Base-by-base conservation (phyloP, 768 basidiomycete species). In the Trametes elegans region DNA sequence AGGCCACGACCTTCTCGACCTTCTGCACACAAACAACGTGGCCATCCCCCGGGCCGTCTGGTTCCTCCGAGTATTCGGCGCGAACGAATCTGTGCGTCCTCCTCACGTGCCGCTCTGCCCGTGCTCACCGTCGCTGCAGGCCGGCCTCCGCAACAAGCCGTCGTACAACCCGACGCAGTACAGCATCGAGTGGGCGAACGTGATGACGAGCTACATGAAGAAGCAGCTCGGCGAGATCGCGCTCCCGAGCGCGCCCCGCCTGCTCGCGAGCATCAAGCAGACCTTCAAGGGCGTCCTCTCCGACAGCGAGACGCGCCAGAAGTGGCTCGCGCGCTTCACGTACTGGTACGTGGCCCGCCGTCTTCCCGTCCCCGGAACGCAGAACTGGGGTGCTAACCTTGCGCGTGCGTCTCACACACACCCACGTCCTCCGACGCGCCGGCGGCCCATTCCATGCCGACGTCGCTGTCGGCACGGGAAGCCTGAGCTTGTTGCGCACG, bases 41-140 rank as follows among this genome's bases (percentile, higher is more conserved):
- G 87, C 86, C 6, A 87, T 91, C 29, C 78, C 87, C 1, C 79
- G 92, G 40, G 92, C 92, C 3, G 83, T 93, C 7, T 94, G 92
- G 92, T 89, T 93, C 66, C 74, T 93, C 24, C 81, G 91, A 18
- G 90, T 92, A 3, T 83, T 92, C 62, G 92, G 92, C 23, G 90
- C 87, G 18, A 92, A 93, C 62, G 92, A 94, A 71, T 90, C 88
- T 44, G 90, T 90, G 65, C 41, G 73, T 57, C n/a, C 23, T 23
- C 2, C 31, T 47, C 1, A 19, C 7, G 39, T 14, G 18, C 5
- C n/a, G 18, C 16, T 18, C 23, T 28, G 39, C 43, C 36, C 11
- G 10, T 18, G 24, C 51, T 39, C 8, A 27, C 18, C 26, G 10
- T 23, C n/a, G 16, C 35, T 31, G 28, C 57, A 89, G 89, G 82